Conservation (phyloP, 2,329 filamentous ascomycete genomes). For the Zymoseptoria pseudotritici region DNA sequence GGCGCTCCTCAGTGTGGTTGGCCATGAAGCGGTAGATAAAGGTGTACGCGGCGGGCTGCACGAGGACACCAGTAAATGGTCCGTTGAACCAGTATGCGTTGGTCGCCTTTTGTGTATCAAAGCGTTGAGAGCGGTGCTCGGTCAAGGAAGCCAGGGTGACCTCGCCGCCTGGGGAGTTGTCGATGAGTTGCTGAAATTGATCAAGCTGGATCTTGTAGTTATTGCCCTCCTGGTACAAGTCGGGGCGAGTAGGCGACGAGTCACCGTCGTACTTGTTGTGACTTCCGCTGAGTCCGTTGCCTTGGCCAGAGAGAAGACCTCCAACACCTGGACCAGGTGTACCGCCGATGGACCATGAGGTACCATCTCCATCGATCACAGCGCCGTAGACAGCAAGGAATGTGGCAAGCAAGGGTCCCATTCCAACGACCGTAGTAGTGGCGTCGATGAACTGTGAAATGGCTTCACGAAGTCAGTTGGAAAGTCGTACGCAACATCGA, state of each 20-base stretch:
- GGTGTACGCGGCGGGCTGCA: constrained; percentile 18
- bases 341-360: constrained; percentile 25
- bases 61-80: constrained; percentile 17
- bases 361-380: constrained; percentile 12
- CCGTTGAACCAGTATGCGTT: constrained; percentile 4
- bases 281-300: constrained; percentile 16
- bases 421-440: constrained; percentile 14
- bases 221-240: constrained; percentile 26
- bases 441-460: constrained; percentile 23
- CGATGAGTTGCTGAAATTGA: constrained; percentile 27
- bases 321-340: constrained; percentile 6
- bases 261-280: constrained; percentile 25
- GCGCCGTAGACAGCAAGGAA: constrained; percentile 27
- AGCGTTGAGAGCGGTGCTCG: constrained; percentile 3
- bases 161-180: constrained; percentile 16
- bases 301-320: constrained; percentile 3
- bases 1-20: constrained; percentile 20
- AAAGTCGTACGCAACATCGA: too few relatives aligned
- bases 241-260: constrained; percentile 25
- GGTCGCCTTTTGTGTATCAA: constrained; percentile 5
- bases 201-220: constrained; percentile 19
- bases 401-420: constrained; percentile 7
- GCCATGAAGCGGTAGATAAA: constrained; percentile 28
- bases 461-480: constrained; percentile 7
- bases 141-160: constrained; percentile 6